Conservation (phyloP, 352 stramenopile species). For the Phytophthora sp. region DNA sequence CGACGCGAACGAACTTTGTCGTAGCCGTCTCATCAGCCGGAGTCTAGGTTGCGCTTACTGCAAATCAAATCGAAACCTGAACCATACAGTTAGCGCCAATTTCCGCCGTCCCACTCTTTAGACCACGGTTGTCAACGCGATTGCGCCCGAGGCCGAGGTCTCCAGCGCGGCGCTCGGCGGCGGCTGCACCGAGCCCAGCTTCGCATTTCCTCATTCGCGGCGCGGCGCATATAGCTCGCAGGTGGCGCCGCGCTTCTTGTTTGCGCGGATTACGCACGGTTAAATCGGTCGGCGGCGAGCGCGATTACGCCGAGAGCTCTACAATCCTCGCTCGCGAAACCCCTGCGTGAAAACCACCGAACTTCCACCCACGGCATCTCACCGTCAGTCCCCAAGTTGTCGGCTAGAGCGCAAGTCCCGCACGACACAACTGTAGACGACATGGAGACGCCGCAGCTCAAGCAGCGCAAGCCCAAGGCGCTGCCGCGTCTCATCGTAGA, state of each 20-base stretch:
- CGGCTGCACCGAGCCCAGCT: neutral
- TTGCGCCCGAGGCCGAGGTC: too few species aligned
- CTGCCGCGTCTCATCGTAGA: slow-evolving; percentile 20
- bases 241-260: neutral
- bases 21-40: too few species aligned
- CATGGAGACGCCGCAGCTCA: slow-evolving; percentile 19
- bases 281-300: neutral
- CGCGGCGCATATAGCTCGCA: slow-evolving; percentile 5
- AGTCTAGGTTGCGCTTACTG: too few species aligned
- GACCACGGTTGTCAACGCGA: slow-evolving; percentile 15
- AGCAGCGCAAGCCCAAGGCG: slow-evolving; percentile 20
- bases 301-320: slow-evolving; percentile 25
- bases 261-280: slow-evolving; percentile 19
- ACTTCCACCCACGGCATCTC: neutral
- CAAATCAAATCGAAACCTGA: too few species aligned
- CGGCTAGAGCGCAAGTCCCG: neutral
- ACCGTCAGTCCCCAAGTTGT: slow-evolving; percentile 23
- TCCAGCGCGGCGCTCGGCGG: too few species aligned
- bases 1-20: too few species aligned
- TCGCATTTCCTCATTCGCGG: slow-evolving; percentile 14
- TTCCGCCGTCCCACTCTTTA: slow-evolving; percentile 21
- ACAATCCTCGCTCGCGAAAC: too few species aligned
- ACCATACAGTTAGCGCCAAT: slow-evolving; percentile 1
- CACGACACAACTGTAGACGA: neutral
- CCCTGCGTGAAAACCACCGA: neutral